Conservation (phyloP, 2,329 filamentous ascomycete species). For the Pseudopithomyces chartarum region DNA sequence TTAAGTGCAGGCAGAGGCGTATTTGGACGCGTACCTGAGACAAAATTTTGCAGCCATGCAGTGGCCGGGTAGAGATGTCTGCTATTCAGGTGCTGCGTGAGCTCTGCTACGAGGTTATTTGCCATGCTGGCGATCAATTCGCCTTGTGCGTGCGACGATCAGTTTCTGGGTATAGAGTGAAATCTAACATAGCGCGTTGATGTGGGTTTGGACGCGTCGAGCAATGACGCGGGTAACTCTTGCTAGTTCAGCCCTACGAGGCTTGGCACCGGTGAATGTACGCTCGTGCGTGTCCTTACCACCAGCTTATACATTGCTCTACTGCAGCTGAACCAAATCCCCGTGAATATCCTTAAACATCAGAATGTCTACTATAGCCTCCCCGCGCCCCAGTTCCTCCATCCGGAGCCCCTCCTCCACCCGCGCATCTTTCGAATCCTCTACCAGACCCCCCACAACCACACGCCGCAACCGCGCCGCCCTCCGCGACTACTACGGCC, state of each 20-base stretch:
- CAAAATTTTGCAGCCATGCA: slow-evolving; percentile 68
- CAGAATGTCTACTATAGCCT: slow-evolving; percentile 64
- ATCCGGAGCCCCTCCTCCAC: slow-evolving; percentile 74
- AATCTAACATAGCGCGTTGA: neutral
- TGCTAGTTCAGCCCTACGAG: slow-evolving; percentile 13
- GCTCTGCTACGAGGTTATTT: slow-evolving; percentile 38
- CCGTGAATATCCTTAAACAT: neutral
- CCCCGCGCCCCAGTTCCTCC: slow-evolving; percentile 63
- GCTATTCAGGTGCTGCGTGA: slow-evolving; percentile 59
- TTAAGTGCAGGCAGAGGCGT: slow-evolving; percentile 73
- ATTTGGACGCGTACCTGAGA: slow-evolving; percentile 58
- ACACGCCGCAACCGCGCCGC: slow-evolving; percentile 77
- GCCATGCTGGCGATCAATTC: slow-evolving; percentile 27
- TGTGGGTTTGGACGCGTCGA: slow-evolving; percentile 2
- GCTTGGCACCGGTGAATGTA: slow-evolving; percentile 23
- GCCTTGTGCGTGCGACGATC: neutral
- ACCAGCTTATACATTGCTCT: neutral
- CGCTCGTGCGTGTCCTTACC: neutral
- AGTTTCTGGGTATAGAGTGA: neutral
- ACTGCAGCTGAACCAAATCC: neutral
- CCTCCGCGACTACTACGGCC: slow-evolving; percentile 92
- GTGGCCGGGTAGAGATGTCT: slow-evolving; percentile 61
- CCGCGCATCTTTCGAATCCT: slow-evolving; percentile 69
- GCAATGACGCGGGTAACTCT: slow-evolving; percentile 21
- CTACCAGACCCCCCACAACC: slow-evolving; percentile 45